These are phyloP conservation scores for Stephania cephalantha DNA, from an alignment of 164 flowering plant species.

Conservation along the genomic window DNA sequence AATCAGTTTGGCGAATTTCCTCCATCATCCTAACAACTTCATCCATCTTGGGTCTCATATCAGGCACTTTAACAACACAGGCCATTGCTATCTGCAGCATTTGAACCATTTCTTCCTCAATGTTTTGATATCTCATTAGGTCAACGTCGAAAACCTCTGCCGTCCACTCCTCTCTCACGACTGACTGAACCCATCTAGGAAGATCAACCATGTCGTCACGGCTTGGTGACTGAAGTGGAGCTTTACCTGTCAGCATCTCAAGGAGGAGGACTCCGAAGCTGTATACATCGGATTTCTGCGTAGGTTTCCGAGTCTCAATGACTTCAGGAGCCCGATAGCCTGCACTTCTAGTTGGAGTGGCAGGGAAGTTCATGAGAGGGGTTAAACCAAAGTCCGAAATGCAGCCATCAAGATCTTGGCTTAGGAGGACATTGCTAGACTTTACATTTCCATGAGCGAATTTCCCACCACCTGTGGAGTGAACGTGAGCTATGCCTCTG, in stretches of 20 bases:
- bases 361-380: conserved; percentile 57
- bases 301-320: conserved; percentile 61
- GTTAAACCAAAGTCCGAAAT: conserved; percentile 77
- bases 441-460: conserved; percentile 77
- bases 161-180: conserved; percentile 80
- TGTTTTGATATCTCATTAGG: conserved; percentile 58
- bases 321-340: conserved; percentile 92
- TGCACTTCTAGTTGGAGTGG: conserved; percentile 49
- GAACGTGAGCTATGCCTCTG: conserved; percentile 64
- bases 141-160: conserved; percentile 83
- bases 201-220: conserved; percentile 79
- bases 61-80: conserved; percentile 33
- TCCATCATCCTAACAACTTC: conserved; percentile 35
- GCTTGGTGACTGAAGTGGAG: conserved; percentile 63
- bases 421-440: conserved; percentile 75
- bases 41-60: conserved; percentile 28
- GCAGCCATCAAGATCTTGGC: conserved; percentile 46
- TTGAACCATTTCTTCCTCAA: conserved; percentile 84
- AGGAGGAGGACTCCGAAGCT: conserved; percentile 83
- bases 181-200: conserved; percentile 90
- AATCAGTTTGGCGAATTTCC: conserved; percentile 29
- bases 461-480: conserved; percentile 47
- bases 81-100: conserved; percentile 77
- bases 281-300: conserved; percentile 85
- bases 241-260: conserved; percentile 81